These are phyloP conservation scores for Polyporus arcularius DNA, from an alignment of 768 basidiomycete genomes.

Conservation along the genomic window DNA sequence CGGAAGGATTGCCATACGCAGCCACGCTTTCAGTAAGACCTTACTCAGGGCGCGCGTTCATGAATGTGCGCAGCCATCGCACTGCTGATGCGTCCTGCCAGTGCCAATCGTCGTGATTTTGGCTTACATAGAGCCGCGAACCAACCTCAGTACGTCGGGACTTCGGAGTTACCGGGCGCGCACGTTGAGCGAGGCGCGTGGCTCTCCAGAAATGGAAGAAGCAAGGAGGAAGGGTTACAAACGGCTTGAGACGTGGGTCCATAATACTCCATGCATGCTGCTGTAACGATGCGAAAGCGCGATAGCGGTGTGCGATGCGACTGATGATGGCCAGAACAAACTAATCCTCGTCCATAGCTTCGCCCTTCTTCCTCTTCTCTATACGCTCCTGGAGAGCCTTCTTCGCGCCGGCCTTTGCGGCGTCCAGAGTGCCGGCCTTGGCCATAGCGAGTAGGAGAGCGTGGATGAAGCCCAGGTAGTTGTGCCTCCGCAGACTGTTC, in stretches of 20 bases:
- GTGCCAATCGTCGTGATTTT: too few species aligned
- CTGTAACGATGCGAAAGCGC: neutral
- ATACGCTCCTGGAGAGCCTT: constrained; percentile 45
- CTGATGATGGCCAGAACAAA: neutral
- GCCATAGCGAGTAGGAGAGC: constrained; percentile 73
- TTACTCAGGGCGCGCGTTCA: too few species aligned
- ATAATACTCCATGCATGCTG: neutral
- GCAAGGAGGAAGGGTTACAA: too few species aligned
- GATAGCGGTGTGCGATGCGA: constrained; percentile 1
- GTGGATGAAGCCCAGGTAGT: constrained; percentile 82
- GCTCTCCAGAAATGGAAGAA: too few species aligned
- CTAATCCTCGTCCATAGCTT: constrained; percentile 46
- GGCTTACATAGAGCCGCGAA: too few species aligned
- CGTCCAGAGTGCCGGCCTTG: constrained; percentile 61
- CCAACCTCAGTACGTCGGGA: too few species aligned
- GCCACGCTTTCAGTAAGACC: too few species aligned
- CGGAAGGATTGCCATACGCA: too few species aligned
- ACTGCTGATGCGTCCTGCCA: too few species aligned
- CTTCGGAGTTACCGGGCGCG: too few species aligned
- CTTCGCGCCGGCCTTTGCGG: constrained; percentile 49
- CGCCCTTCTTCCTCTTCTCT: constrained; percentile 42
- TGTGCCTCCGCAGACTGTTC: constrained; percentile 84
- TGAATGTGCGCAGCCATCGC: too few species aligned
- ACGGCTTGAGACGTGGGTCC: neutral
- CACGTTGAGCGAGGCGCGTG: too few species aligned